These are phyloP conservation scores for Ophiobolus disseminans DNA, from an alignment of 2,329 filamentous ascomycete genomes.

Conservation along the genomic window DNA sequence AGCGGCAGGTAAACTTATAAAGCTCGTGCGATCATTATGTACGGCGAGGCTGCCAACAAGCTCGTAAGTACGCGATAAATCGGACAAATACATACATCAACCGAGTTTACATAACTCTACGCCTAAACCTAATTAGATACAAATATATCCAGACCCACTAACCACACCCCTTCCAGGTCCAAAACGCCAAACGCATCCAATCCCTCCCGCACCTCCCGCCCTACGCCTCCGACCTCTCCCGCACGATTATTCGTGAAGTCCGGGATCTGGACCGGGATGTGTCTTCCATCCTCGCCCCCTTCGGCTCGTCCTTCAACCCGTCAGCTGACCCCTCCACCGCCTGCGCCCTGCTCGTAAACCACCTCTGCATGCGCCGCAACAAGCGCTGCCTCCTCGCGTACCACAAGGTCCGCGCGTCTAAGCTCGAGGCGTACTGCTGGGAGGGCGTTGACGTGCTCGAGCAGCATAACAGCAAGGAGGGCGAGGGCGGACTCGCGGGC, in stretches of 20 bases:
- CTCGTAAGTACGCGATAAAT: slow-evolving; percentile 64
- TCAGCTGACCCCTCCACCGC: slow-evolving; percentile 81
- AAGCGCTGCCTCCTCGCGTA: slow-evolving; percentile 96
- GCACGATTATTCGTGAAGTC: slow-evolving; percentile 86
- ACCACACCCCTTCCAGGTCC: slow-evolving; percentile 68
- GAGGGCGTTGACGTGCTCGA: slow-evolving; percentile 84
- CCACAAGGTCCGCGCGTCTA: slow-evolving; percentile 87
- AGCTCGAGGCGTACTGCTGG: slow-evolving; percentile 94
- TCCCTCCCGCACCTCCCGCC: slow-evolving; percentile 84
- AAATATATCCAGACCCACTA: background rate
- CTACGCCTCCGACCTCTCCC: slow-evolving; percentile 91
- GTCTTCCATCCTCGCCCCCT: slow-evolving; percentile 77
- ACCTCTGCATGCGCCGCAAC: slow-evolving; percentile 93
- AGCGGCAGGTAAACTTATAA: background rate
- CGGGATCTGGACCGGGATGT: slow-evolving; percentile 91
- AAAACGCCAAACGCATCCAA: slow-evolving; percentile 94
- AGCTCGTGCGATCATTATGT: slow-evolving; percentile 63
- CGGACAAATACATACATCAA: background rate
- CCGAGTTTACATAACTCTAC: background rate
- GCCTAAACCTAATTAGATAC: background rate
- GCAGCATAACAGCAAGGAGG: slow-evolving; percentile 45
- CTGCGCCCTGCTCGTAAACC: slow-evolving; percentile 88
- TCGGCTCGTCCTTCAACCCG: slow-evolving; percentile 85
- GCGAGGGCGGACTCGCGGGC: slow-evolving; percentile 54
- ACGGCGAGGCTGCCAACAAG: slow-evolving; percentile 86